These are phyloP conservation scores for Fusarium chuoi DNA, from an alignment of 2,329 filamentous ascomycete genomes.

Conservation along the genomic window DNA sequence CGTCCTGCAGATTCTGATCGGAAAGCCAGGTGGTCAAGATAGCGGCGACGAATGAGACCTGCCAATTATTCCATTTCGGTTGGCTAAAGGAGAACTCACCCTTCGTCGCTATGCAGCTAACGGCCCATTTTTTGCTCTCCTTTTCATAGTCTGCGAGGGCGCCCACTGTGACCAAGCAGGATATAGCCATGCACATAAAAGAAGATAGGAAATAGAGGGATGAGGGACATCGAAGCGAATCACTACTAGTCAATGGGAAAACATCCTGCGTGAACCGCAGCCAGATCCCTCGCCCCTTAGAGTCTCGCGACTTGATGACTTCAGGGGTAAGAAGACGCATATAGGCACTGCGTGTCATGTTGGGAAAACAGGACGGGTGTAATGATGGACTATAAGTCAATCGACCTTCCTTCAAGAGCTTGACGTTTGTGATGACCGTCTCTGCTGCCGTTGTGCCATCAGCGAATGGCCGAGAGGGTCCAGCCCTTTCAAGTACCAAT, in stretches of 20 bases:
- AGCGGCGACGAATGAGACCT: constrained; percentile 21
- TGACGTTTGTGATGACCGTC: constrained; percentile 45
- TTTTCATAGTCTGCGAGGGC: constrained; percentile 29
- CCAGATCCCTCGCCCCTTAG: constrained; percentile 38
- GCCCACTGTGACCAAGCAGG: constrained; percentile 22
- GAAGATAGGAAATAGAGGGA: constrained; percentile 23
- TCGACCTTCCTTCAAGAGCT: neutral
- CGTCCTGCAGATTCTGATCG: neutral
- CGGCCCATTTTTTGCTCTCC: constrained; percentile 25
- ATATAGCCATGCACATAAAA: constrained; percentile 26
- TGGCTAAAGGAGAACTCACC: neutral
- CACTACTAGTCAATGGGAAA: constrained; percentile 15
- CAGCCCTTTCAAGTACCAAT: constrained; percentile 38
- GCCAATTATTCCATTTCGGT: constrained; percentile 20
- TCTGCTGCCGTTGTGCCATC: constrained; percentile 43
- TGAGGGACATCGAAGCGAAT: constrained; percentile 4
- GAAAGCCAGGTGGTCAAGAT: constrained; percentile 1
- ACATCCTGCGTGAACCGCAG: constrained; percentile 39
- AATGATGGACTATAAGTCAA: constrained; percentile 7
- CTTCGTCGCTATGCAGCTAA: constrained; percentile 22
- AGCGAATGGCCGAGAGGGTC: constrained; percentile 15
- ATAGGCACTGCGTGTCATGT: constrained; percentile 24
- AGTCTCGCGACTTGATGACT: constrained; percentile 35
- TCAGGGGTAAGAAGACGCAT: constrained; percentile 40
- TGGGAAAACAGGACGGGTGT: constrained; percentile 41